A percentile compares a stretch with the other conserved stretches of the same genome.
Conservation (phyloP, 345 rosid species). For the Ceriops zippeliana region DNA sequence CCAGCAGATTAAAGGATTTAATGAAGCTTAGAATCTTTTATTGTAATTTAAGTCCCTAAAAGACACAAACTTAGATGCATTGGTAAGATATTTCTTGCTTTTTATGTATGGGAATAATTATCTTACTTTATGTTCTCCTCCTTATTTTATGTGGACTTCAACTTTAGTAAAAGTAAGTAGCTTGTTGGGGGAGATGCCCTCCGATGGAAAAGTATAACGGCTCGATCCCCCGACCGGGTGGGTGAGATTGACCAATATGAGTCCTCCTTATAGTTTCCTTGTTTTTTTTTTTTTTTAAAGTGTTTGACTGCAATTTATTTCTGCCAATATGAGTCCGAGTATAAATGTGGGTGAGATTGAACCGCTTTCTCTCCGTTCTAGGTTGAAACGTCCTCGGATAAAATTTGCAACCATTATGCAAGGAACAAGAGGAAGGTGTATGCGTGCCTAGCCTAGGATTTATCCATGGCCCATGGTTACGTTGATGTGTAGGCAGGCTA, state of each 20-base stretch:
- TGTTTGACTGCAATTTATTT: constrained; percentile 23
- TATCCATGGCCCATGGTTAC: no score
- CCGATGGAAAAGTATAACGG: constrained; percentile 19
- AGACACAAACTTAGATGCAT: constrained; percentile 38
- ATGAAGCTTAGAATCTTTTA: constrained; percentile 42
- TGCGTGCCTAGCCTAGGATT: no score
- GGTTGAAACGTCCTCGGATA: no score
- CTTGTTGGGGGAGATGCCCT: constrained; percentile 14
- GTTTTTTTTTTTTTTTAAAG: not conserved
- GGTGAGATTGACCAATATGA: no score
- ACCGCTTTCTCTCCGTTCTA: no score
- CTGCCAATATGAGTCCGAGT: not conserved
- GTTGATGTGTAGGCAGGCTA: no score
- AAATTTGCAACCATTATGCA: no score
- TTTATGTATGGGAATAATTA: constrained; percentile 22
- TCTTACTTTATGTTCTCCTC: constrained; percentile 22
- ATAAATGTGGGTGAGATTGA: not conserved
- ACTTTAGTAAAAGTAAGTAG: constrained; percentile 26
- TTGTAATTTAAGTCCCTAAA: constrained; percentile 25
- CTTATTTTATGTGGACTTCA: not conserved
- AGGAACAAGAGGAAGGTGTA: no score
- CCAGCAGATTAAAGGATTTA: constrained; percentile 20
- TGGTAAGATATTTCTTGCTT: constrained; percentile 33
- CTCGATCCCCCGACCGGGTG: not conserved
- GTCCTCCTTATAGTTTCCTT: no score